Percentiles rank a stretch among this genome's conserved stretches.
These are phyloP conservation scores for Zea mays DNA, from an alignment of 176 grass and related monocot species.

Conservation along the genomic window Zm-B73-REFERENCE-NAM-5.0 NC_050098.1:165023501-165024000, in stretches of 20 bases:
- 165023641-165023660: conserved; percentile 1
- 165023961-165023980: not conserved
- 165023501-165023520: not conserved
- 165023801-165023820: not conserved
- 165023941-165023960: conserved; percentile 6
- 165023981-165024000: not conserved
- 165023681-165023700: conserved; percentile 85
- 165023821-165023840: not conserved
- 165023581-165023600: not conserved
- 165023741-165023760: conserved; percentile 28
- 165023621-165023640: too few relatives aligned
- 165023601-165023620: not conserved
- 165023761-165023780: not conserved
- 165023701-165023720: conserved; percentile 96
- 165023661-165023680: conserved; percentile 89
- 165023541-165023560: not conserved
- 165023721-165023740: conserved; percentile 87
- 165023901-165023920: conserved; percentile 44
- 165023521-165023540: not conserved
- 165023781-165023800: conserved; percentile 12
- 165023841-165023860: conserved; percentile 85
- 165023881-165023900: conserved; percentile 65
- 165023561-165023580: not conserved
- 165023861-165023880: conserved; percentile 67
- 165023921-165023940: not conserved